Base-by-base conservation (phyloP, 306 rosid genomes). In the Ceratonia siliqua region DNA sequence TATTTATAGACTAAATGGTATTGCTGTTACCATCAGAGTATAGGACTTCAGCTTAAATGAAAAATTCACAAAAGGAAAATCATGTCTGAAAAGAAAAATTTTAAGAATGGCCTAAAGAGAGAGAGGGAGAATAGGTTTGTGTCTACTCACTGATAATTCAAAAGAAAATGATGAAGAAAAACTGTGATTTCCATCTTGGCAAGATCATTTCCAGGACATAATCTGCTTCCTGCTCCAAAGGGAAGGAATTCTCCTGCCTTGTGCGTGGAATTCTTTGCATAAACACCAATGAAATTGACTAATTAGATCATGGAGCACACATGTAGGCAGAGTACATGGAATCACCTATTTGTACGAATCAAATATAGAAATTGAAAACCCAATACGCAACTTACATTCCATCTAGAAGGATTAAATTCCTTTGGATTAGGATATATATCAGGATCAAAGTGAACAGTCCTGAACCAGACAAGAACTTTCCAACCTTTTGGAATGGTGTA, bases 201-300 rank as follows among this genome's bases (percentile, higher is more conserved):
- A 35, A 79, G 83, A 50, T 79, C 83, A 79, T 79, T 79, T 6
- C 83, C 83, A 0, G 95, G 97, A 50, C 97, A 91, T 65, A 87
- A 21, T 42, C 91, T 87, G 76, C 79, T 84, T 82, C 97, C 97
- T 43, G 83, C 92, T 79, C 97, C 97, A 62, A 89, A 91, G 27
- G 95, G 97, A 58, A 91, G 86, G 70, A 91, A 91, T 32, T 85
- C 82, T 41, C 88, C 92, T 1, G 90, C 91, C 75, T 83, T 89
- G 38, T 79, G 91, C 41, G 70, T 72, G 56, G 14, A 68, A 35
- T 57, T 49, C 83, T 91, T 46, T n/a, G 28, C 39, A 64, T 27
- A 21, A 61, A 10, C 6, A 55, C 5, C 21, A 41, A 43, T 9
- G 11, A 68, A 79, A 52, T 20, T 62, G n/a, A 22, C 2, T 43